These are phyloP conservation scores for Canna indica DNA, from an alignment of 176 grass and related monocot genomes.

Conservation along the genomic window DNA sequence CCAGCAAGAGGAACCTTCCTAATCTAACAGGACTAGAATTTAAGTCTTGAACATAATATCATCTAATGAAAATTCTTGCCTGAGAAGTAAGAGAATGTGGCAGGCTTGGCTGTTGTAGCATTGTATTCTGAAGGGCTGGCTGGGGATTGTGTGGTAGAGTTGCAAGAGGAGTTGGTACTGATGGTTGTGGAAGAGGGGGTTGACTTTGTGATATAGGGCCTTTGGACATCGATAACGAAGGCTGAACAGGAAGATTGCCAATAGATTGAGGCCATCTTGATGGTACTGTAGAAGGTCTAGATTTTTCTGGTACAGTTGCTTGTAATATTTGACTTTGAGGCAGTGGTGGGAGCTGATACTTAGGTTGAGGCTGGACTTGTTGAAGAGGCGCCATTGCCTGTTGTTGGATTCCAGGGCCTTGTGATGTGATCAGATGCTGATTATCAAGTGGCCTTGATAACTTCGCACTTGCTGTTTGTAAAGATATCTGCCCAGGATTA, in stretches of 20 bases:
- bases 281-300: slow-evolving; percentile 21
- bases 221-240: slow-evolving; percentile 37
- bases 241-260: slow-evolving; percentile 34
- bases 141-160: slow-evolving; percentile 18
- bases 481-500: slow-evolving; percentile 38
- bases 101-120: slow-evolving; percentile 36
- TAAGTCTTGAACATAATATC: background rate
- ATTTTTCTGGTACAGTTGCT: slow-evolving; percentile 16
- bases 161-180: slow-evolving; percentile 30
- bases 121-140: slow-evolving; percentile 21
- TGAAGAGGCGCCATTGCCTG: slow-evolving; percentile 27
- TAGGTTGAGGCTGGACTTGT: slow-evolving; percentile 34
- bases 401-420: slow-evolving; percentile 37
- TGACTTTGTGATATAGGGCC: slow-evolving; percentile 44
- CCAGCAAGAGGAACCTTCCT: background rate
- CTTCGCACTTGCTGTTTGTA: slow-evolving; percentile 31
- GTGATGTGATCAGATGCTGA: slow-evolving; percentile 20
- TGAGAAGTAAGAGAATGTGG: slow-evolving; percentile 41
- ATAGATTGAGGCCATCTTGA: slow-evolving; percentile 36
- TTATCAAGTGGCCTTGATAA: slow-evolving; percentile 26
- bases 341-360: slow-evolving; percentile 34
- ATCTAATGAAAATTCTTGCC: slow-evolving; percentile 33
- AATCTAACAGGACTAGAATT: background rate
- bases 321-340: slow-evolving; percentile 29
- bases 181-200: slow-evolving; percentile 38